Evolutionary conservation across 129 eudicot species (phyloP).

Genomic region (Centrapalus pauciflorus): DNA sequence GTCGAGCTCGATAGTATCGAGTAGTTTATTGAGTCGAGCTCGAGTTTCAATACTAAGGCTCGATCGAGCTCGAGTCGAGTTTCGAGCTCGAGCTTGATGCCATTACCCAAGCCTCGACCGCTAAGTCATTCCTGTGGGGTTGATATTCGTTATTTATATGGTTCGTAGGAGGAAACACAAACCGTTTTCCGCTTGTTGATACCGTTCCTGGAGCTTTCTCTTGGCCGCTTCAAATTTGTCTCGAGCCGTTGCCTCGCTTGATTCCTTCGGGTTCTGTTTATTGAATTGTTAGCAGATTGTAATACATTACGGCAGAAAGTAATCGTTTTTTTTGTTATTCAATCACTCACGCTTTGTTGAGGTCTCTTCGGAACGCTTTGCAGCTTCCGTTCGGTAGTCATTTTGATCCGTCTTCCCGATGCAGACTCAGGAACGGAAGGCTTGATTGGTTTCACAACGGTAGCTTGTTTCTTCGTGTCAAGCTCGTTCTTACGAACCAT

Average conservation of each 20-base stretch:
- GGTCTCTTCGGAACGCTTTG: constrained; percentile 22
- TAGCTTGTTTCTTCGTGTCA: constrained; percentile 36
- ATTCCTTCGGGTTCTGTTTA: constrained; percentile 37
- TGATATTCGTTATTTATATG: neutral
- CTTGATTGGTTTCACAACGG: constrained; percentile 41
- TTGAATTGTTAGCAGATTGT: neutral
- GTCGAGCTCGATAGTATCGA: too few relatives aligned
- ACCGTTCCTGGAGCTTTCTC: constrained; percentile 94
- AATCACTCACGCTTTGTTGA: constrained; percentile 42
- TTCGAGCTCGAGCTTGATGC: too few relatives aligned
- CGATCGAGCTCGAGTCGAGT: too few relatives aligned
- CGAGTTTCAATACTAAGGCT: too few relatives aligned
- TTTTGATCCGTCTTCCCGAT: constrained; percentile 43
- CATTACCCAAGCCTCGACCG: too few relatives aligned
- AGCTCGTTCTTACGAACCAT: constrained; percentile 18
- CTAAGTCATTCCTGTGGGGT: too few relatives aligned
- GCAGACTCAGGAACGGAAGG: constrained; percentile 43
- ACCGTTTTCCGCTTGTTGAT: constrained; percentile 94
- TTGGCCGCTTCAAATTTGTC: constrained; percentile 70
- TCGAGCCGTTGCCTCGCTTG: constrained; percentile 33
- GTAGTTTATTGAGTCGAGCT: too few relatives aligned
- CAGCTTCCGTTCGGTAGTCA: constrained; percentile 33
- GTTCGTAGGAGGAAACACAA: constrained; percentile 20
- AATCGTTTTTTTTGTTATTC: neutral
- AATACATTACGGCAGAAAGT: neutral